Evolutionary conservation across 495 filamentous ascomycete species (phyloP).

Genomic region (Lasiosphaeriaceae sp.): DNA sequence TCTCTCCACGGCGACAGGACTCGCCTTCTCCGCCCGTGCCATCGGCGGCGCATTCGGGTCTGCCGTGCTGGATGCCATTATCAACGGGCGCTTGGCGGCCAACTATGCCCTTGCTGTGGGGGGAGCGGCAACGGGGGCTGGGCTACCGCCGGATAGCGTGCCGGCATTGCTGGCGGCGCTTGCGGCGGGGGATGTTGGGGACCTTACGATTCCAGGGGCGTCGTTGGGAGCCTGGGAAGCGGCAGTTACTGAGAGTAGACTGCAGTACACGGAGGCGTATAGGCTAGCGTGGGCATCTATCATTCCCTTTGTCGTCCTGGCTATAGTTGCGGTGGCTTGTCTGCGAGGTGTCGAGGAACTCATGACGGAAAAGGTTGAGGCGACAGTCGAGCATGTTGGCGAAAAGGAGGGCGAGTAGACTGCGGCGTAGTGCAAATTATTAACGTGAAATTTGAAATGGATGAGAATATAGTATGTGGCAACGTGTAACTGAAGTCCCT

Average conservation of each 20-base stretch:
- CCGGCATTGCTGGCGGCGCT: slow-evolving; percentile 33
- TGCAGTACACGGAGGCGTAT: slow-evolving; percentile 44
- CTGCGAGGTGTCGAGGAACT: slow-evolving; percentile 47
- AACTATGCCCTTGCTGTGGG: slow-evolving; percentile 36
- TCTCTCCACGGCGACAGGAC: slow-evolving; percentile 51
- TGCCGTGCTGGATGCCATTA: slow-evolving; percentile 51
- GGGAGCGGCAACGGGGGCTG: slow-evolving; percentile 35
- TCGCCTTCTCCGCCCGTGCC: slow-evolving; percentile 51
- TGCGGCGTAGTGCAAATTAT: too few relatives aligned
- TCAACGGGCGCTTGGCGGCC: slow-evolving; percentile 42
- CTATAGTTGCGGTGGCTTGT: slow-evolving; percentile 39
- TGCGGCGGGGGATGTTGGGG: slow-evolving; percentile 26
- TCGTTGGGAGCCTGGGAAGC: slow-evolving; percentile 33
- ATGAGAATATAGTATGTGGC: too few relatives aligned
- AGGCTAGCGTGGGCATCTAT: slow-evolving; percentile 48
- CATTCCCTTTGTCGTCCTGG: slow-evolving; percentile 52
- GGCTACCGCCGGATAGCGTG: slow-evolving; percentile 37
- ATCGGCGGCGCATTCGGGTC: slow-evolving; percentile 54
- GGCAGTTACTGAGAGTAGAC: slow-evolving; percentile 35
- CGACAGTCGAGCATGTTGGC: slow-evolving; percentile 37
- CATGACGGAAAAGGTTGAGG: slow-evolving; percentile 51
- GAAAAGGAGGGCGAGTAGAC: slow-evolving; percentile 1
- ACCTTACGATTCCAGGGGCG: slow-evolving; percentile 28
- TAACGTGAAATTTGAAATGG: too few relatives aligned
- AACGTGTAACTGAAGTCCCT: too few relatives aligned